phyloP scores from a whole-genome alignment of 371 early-diverging fungal species.

The Amoeboaphelidium protococcarum region DNA sequence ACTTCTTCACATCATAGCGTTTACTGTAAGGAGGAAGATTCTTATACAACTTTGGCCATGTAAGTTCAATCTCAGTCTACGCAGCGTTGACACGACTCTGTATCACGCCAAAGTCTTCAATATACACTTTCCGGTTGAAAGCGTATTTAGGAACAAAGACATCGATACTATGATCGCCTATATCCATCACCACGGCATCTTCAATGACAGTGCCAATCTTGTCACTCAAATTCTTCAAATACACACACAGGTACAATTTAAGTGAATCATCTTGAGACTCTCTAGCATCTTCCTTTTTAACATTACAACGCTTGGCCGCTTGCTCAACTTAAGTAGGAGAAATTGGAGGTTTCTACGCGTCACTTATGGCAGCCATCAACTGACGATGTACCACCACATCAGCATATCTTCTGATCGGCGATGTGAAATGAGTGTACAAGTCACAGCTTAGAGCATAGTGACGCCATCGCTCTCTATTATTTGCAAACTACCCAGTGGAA shows the following conservation, averaged over 20 bases:
- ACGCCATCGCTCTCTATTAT: slow-evolving; percentile 23
- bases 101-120: neutral
- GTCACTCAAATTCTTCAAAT: slow-evolving; percentile 15
- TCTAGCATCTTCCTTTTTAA: slow-evolving; percentile 44
- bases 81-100: neutral
- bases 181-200: slow-evolving; percentile 16
- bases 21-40: too few relatives aligned
- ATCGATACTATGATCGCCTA: slow-evolving; percentile 22
- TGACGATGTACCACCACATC: slow-evolving; percentile 96
- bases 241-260: slow-evolving; percentile 38
- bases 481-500: slow-evolving; percentile 44
- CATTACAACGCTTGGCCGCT: slow-evolving; percentile 46
- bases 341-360: neutral
- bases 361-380: slow-evolving; percentile 21
- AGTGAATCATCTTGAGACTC: slow-evolving; percentile 56
- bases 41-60: too few relatives aligned
- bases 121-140: slow-evolving; percentile 27
- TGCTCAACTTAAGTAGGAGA: slow-evolving; percentile 13
- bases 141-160: slow-evolving; percentile 44
- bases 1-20: too few relatives aligned
- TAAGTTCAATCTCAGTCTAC: too few relatives aligned
- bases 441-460: slow-evolving; percentile 73
- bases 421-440: slow-evolving; percentile 89
- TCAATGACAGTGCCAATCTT: slow-evolving; percentile 19
- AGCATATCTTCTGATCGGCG: slow-evolving; percentile 96